Base-by-base conservation (phyloP, 257 asterid genomes). In the Forsythia suspensa region DNA sequence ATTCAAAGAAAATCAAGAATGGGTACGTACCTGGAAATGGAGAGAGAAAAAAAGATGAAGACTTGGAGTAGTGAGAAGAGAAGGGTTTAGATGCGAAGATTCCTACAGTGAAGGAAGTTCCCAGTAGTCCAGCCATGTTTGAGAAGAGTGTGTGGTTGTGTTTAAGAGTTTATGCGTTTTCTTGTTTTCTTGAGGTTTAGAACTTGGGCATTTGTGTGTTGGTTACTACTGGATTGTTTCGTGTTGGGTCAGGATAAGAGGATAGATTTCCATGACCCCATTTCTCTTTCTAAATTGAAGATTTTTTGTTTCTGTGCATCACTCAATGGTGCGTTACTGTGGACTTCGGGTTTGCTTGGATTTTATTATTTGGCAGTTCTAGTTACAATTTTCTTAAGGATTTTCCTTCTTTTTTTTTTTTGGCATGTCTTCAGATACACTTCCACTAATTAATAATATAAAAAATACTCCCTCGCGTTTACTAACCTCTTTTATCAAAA, bases 191-290 rank as follows among this genome's bases (percentile, higher is more conserved):
- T 57, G 70, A 44, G 70, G 66, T 72, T 61, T 38, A 43, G 8
- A 34, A 51, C n/a, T 67, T 41, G 10, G 10, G 79, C 71, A 61
- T 76, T 51, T 39, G 61, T 75, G 85, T 21, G 77, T 73, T 57
- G 52, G 74, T 77, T 66, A 70, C 77, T 70, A 73, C 73, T 81
- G 84, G 78, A 70, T 38, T 73, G 69, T 44, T 63, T 77, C 75
- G 79, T 71, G 72, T 76, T 44, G 77, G 84, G 79, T 73, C 43
- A 15, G 89, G 96, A 89, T 91, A 88, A 93, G 97, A 89, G 71
- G 96, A 91, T 90, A 87, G 94, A 90, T 88, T 86, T 86, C 75
- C 83, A 41, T 57, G 82, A 73, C 81, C 82, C 76, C 70, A 34
- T 21, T 72, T 55, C 43, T 73, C 42, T 44, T 39, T 48, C 74